Base-by-base conservation (phyloP, 1,284 basidiomycete species). In the Heterobasidion occidentale region DNA sequence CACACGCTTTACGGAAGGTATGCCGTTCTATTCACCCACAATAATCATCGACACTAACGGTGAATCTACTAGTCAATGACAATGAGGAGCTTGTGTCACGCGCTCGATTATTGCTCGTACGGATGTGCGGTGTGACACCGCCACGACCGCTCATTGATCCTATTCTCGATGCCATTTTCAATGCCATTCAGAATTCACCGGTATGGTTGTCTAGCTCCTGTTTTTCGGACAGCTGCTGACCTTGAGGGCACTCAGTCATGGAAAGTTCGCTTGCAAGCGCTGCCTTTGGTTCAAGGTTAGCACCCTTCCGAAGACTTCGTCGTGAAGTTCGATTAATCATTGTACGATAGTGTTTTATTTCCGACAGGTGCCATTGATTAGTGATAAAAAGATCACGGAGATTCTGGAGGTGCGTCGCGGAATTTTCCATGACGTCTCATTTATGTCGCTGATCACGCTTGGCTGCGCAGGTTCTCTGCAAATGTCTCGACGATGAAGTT, bases 211-310 rank as follows among this genome's bases (percentile, higher is more conserved):
- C n/a, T 27, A 1, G 27, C 36, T 19, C 38, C n/a, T 33, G 49
- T 12, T 27, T 4, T 47, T 44, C 33, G 12, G 27, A 19, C 9
- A 33, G 17, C 11, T n/a, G 36, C 42, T 44, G 46, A 52, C 14
- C 15, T 52, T 42, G 58, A 14, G 19, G 19, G 17, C 17, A 19
- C 9, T 20, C 58, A 88, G 85, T 89, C 86, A 2, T 88, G 86
- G 85, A 77, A 77, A 67, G 82, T 88, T 9, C 80, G 86, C 46
- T 68, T 88, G 51, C 87, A 86, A 64, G 85, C 84, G 14, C 67
- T 89, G 45, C 86, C 86, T n/a, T 73, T 88, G n/a, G 75, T 88
- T n/a, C 86, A 89, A 79, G 81, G 85, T 82, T 48, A 56, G 49
- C 27, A 27, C 27, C 19, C 19, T 19, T 19, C 55, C 56, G 7